phyloP scores from a whole-genome alignment of 2,329 filamentous ascomycete species.

The Mollisia scopiformis region DNA sequence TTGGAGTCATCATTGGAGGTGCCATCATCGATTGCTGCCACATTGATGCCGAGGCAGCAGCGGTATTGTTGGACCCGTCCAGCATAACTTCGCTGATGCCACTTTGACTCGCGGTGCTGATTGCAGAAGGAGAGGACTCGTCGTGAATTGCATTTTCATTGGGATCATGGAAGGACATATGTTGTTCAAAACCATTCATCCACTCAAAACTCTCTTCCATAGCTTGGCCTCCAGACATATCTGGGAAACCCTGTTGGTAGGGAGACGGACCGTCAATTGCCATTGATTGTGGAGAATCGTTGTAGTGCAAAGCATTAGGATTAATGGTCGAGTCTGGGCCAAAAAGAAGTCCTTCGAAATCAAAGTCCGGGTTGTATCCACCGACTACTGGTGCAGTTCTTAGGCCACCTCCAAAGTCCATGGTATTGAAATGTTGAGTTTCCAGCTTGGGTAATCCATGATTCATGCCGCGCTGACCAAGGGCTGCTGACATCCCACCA shows the following conservation, averaged over 20 bases:
- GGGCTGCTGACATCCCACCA: conserved; percentile 70
- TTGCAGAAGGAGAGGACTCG: conserved; percentile 91
- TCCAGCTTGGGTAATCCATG: conserved; percentile 82
- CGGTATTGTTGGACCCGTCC: conserved; percentile 73
- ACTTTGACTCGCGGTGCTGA: conserved; percentile 92
- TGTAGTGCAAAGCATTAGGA: conserved; percentile 80
- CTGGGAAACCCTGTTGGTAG: conserved; percentile 59
- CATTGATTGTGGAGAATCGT: conserved; percentile 72
- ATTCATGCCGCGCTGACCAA: conserved; percentile 67
- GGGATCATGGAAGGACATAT: conserved; percentile 68
- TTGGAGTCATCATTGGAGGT: conserved; percentile 65
- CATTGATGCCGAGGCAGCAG: conserved; percentile 58
- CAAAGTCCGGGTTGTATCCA: conserved; percentile 66
- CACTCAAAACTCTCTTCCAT: conserved; percentile 83
- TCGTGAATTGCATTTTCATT: conserved; percentile 80
- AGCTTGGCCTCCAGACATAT: conserved; percentile 59
- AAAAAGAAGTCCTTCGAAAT: conserved; percentile 73
- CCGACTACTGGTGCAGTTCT: conserved; percentile 77
- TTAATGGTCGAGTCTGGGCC: conserved; percentile 71
- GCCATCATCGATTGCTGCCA: conserved; percentile 73
- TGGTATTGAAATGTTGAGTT: conserved; percentile 67
- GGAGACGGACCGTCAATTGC: conserved; percentile 64
- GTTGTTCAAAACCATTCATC: conserved; percentile 80
- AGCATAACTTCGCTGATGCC: conserved; percentile 90
- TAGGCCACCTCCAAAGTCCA: conserved; percentile 70